A percentile compares a stretch with the other conserved stretches of the same genome.
These are phyloP conservation scores for Carex scoparia DNA, from an alignment of 176 grass and related monocot genomes.

Conservation along the genomic window DNA sequence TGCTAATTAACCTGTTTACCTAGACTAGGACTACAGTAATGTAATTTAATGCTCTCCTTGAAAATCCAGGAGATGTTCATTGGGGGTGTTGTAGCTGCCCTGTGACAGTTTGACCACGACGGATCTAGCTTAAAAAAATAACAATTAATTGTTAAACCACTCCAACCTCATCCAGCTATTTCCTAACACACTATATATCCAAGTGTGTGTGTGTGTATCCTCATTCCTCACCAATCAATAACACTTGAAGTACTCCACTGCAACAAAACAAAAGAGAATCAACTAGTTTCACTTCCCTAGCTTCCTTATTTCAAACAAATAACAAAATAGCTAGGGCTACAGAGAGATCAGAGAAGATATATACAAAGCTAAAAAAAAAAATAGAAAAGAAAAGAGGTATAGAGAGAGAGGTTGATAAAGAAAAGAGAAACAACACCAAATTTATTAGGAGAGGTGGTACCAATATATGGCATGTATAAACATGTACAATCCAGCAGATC, in stretches of 20 bases:
- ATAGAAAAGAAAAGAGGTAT: not conserved
- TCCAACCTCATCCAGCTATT: slow-evolving; percentile 16
- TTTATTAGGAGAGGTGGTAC: slow-evolving; percentile 13
- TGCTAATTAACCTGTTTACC: not conserved
- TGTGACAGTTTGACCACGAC: not conserved
- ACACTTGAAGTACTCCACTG: not conserved
- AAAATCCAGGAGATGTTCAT: not conserved
- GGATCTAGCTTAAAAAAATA: not conserved
- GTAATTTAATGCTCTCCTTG: not conserved
- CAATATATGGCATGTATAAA: slow-evolving; percentile 72
- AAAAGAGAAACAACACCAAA: not conserved
- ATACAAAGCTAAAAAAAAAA: not conserved
- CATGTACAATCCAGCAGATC: slow-evolving; percentile 93
- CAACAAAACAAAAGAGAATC: not conserved
- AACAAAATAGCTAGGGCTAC: not conserved
- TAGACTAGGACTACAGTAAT: not conserved
- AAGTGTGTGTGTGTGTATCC: not conserved
- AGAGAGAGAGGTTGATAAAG: not conserved
- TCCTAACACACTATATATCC: not conserved
- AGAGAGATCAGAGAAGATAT: not conserved
- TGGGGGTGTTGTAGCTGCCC: slow-evolving; percentile 3
- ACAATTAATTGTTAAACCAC: slow-evolving; percentile 9
- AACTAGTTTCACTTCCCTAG: not conserved
- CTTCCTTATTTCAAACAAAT: not conserved
- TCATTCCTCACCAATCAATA: not conserved